Base-by-base conservation (phyloP, 1,139 yeast genomes). In the Kodamaea derodonti region DNA sequence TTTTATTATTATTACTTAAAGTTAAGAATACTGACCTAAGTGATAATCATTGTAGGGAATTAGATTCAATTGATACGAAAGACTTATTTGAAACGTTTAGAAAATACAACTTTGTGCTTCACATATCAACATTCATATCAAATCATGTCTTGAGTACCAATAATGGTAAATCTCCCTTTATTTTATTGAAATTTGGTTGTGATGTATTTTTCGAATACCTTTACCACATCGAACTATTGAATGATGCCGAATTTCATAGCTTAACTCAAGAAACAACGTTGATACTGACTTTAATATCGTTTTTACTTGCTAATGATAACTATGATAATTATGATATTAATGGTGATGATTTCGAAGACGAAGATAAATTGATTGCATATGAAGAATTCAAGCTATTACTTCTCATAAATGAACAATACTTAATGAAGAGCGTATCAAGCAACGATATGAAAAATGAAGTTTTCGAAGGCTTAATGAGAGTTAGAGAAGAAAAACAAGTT, bases 371-470 rank as follows among this genome's bases (percentile, higher is more conserved):
- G n/a, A 71, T 75, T 39, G 84, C 86, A 34, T 79, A 79, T 45
- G 78, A 85, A 27, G 80, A 81, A 46, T 82, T 87, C 62, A 82
- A 82, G 49, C 63, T 85, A n/a, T 57, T 87, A 8, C 62, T 88
- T 30, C 77, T 86, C 2, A 64, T 88, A 14, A 87, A 87, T 54
- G 96, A 88, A 53, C 96, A 88, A 54, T 88, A 78, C 54, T 75
- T 88, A 75, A 82, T 86, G 78, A 69, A 69, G 29, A 71, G 76
- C 20, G 69, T 62, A 42, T 50, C 60, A 8, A 35, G 38, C 20
- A 36, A 57, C 11, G 50, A 52, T 5, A 49, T 67, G 23, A 58
- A 60, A 30, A 77, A 78, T 48, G 63, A 63, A 38, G 80, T 78
- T 3, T 70, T 75, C 49, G 69, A 70, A 27, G 69, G 69, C 13